Conservation (phyloP, 345 rosid genomes). For the Moricandia moricandioides region DNA sequence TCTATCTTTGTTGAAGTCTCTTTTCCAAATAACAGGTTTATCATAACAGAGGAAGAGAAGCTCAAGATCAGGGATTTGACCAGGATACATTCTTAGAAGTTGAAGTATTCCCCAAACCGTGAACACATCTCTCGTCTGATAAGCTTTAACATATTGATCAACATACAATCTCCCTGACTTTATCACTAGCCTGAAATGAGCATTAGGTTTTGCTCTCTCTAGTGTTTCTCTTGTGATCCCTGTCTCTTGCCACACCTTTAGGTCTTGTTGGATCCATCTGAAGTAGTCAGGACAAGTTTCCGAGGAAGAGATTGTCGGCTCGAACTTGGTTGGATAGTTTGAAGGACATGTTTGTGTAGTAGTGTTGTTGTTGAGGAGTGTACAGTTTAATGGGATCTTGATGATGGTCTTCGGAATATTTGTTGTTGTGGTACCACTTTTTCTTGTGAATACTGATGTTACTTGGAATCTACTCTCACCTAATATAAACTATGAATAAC, state of each 20-base stretch:
- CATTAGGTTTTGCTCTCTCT: conserved; percentile 39
- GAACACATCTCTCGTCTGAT: conserved; percentile 54
- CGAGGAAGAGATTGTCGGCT: conserved; percentile 1
- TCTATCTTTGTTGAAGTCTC: conserved; percentile 14
- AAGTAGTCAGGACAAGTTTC: conserved; percentile 60
- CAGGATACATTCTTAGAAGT: conserved; percentile 60
- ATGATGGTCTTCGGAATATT: not conserved
- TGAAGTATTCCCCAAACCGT: conserved; percentile 72
- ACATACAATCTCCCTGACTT: conserved; percentile 50
- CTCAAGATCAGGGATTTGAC: conserved; percentile 59
- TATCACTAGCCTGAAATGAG: conserved; percentile 51
- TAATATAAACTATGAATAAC: conserved; percentile 29
- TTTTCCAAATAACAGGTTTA: conserved; percentile 32
- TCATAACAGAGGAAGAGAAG: conserved; percentile 53
- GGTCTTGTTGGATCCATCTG: conserved; percentile 61
- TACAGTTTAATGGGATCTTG: conserved; percentile 36
- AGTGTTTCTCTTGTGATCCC: conserved; percentile 54
- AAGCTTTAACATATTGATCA: conserved; percentile 37
- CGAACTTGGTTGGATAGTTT: conserved; percentile 10
- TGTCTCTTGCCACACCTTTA: conserved; percentile 45
- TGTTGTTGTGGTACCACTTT: not conserved
- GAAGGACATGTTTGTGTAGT: conserved; percentile 35
- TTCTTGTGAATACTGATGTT: conserved; percentile 13
- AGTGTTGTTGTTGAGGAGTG: not conserved
- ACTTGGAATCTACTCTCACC: conserved; percentile 22